Evolutionary conservation across 2,329 filamentous ascomycete genomes (phyloP).

Genomic region (Xylariales sp.): DNA sequence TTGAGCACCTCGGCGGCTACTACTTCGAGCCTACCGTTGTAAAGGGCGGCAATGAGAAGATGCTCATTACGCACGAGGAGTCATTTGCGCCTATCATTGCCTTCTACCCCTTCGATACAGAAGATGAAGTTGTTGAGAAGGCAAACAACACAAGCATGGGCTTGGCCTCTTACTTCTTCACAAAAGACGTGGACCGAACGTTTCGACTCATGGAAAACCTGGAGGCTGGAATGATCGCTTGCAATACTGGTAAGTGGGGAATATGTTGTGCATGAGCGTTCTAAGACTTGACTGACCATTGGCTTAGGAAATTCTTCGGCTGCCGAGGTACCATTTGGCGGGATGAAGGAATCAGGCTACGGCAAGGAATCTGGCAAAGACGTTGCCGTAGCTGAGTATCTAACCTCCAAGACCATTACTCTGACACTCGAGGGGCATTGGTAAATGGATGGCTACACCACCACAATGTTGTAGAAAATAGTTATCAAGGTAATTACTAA

Average conservation of each 20-base stretch:
- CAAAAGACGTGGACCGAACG: background rate
- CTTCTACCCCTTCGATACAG: constrained; percentile 60
- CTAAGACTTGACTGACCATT: too few relatives aligned
- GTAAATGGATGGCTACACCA: too few relatives aligned
- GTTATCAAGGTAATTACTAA: too few relatives aligned
- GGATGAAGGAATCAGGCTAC: constrained; percentile 1
- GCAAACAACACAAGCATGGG: constrained; percentile 47
- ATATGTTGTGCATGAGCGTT: too few relatives aligned
- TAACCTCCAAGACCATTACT: background rate
- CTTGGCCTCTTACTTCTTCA: background rate
- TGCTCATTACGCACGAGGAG: constrained; percentile 14
- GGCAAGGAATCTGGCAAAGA: constrained; percentile 4
- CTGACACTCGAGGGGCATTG: background rate
- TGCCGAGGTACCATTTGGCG: constrained; percentile 3
- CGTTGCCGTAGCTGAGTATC: background rate
- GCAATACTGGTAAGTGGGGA: too few relatives aligned
- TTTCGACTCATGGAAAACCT: constrained; percentile 1
- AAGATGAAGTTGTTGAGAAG: constrained; percentile 58
- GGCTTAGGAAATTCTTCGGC: background rate
- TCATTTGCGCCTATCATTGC: constrained; percentile 14
- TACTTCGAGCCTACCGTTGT: constrained; percentile 15
- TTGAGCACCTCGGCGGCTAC: constrained; percentile 9
- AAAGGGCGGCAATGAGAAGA: constrained; percentile 9
- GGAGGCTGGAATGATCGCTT: constrained; percentile 3
- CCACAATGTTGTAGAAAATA: too few relatives aligned